Percentiles rank a stretch among this genome's conserved stretches.
Evolutionary conservation across 2,329 filamentous ascomycete species (phyloP).

Genomic region (Aureobasidium namibiae): DNA sequence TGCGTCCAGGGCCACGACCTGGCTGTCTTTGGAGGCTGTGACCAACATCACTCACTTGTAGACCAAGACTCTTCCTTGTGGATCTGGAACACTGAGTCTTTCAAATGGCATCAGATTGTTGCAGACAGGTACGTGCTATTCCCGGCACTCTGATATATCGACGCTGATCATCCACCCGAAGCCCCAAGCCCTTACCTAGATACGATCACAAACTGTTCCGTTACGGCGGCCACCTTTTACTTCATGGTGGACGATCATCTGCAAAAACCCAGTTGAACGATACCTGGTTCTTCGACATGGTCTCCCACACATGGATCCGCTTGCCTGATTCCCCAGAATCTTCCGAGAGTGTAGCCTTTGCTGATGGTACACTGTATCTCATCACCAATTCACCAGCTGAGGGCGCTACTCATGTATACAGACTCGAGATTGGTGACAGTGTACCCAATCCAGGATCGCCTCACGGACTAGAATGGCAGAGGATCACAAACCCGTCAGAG

Average conservation of each 20-base stretch:
- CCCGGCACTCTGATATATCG: neutral
- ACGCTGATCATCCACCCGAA: constrained; percentile 14
- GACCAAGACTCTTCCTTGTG: constrained; percentile 32
- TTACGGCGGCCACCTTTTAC: constrained; percentile 60
- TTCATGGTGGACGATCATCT: constrained; percentile 69
- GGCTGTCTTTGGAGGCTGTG: constrained; percentile 32
- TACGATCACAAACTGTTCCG: constrained; percentile 44
- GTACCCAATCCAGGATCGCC: constrained; percentile 13
- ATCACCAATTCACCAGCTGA: constrained; percentile 27
- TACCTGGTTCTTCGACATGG: constrained; percentile 70
- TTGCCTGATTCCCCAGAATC: constrained; percentile 33
- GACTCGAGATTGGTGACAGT: constrained; percentile 19
- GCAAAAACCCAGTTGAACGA: constrained; percentile 57
- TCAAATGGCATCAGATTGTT: constrained; percentile 6
- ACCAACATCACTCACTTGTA: constrained; percentile 25
- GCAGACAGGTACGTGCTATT: neutral
- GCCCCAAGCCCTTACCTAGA: constrained; percentile 23
- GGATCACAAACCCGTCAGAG: constrained; percentile 34
- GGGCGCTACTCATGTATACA: constrained; percentile 18
- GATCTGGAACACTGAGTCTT: constrained; percentile 29
- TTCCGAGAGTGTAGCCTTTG: constrained; percentile 28
- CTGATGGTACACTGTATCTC: constrained; percentile 31
- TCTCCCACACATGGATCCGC: constrained; percentile 56
- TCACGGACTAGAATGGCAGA: constrained; percentile 27
- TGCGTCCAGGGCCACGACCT: constrained; percentile 32